Base-by-base conservation (phyloP, 169 alveolate genomes). In the Eimeria falciformis region DNA sequence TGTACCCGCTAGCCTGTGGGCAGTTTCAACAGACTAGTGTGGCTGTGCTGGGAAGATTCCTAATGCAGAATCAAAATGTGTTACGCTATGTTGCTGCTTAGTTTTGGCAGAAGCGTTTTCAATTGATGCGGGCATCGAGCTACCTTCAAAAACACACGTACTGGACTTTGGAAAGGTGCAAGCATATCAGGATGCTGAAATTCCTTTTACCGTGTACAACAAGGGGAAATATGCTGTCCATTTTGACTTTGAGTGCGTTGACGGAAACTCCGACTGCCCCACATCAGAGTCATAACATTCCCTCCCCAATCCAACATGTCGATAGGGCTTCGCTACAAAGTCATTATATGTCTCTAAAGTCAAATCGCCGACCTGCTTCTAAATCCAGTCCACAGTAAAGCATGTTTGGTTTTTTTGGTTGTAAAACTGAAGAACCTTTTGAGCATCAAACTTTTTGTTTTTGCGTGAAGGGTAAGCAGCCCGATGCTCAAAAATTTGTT, bases 81-180 rank as follows among this genome's bases (percentile, higher is more conserved):
- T 17, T 2, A 53, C 17, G 17, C 65, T 69, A 25, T 77, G 69
- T n/a, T 45, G 25, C 18, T 27, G 69, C 69, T 78, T 84, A 90
- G 93, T 98, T 66, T 95, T 94, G 47, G 98, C 98, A n/a, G 99
- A 98, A 87, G 98, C 98, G 9, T 98, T 97, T 89, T 95, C 95
- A 91, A 97, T 98, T 18, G 95, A 96, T 46, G 98, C 97, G 7
- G 98, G 96, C 25, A 93, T 97, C 43, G 97, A 95, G 53, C 95
- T 96, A 89, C 97, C 97, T 66, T 94, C 96, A 69, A 96, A 95
- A 79, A 96, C 96, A 23, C 93, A 93, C 45, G 94, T 96, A 37
- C 86, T 98, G 55, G 99, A 98, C 91, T 97, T 97, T 83, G 99
- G 98, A 5, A 96, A 96, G 77, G 98, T 98, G 17, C 96, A 97